These are phyloP conservation scores for Pleodorina starrii DNA, from an alignment of 139 green algal species.

Conservation along the genomic window DNA sequence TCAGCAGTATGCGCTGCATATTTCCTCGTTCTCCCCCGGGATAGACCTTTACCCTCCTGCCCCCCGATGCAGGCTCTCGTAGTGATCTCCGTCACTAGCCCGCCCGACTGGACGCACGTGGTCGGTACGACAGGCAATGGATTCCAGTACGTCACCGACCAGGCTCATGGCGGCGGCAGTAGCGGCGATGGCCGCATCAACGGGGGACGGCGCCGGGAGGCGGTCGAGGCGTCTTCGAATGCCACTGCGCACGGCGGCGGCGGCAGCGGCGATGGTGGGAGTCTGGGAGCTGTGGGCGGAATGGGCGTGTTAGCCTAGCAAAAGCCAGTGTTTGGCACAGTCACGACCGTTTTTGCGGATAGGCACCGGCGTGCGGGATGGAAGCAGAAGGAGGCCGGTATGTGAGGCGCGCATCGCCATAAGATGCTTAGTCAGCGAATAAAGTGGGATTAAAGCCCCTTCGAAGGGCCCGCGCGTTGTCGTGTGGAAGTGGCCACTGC, in stretches of 20 bases:
- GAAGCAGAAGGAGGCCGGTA: not conserved
- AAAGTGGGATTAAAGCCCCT: too few species aligned
- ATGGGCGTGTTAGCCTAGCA: not conserved
- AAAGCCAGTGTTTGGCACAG: not conserved
- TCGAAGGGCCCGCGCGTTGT: too few species aligned
- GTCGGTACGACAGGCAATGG: not conserved
- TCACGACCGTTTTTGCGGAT: not conserved
- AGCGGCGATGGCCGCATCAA: not conserved
- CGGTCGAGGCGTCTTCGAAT: too few species aligned
- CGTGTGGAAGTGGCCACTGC: not conserved
- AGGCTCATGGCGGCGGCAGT: not conserved
- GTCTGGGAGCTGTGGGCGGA: not conserved
- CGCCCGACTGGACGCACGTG: slow-evolving; percentile 3
- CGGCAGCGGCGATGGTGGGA: not conserved
- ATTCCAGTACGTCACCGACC: not conserved
- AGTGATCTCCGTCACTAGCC: not conserved
- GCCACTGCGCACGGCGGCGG: slow-evolving; percentile 3
- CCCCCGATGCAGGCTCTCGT: not conserved
- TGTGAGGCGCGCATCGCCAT: not conserved
- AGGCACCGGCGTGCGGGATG: not conserved
- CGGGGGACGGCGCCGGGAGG: too few species aligned
- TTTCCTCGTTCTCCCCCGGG: not conserved
- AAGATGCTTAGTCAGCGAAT: not conserved
- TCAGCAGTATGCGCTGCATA: not conserved
- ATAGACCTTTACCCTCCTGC: too few species aligned